phyloP scores from a whole-genome alignment of 768 basidiomycete genomes.

The Polyporus arcularius region DNA sequence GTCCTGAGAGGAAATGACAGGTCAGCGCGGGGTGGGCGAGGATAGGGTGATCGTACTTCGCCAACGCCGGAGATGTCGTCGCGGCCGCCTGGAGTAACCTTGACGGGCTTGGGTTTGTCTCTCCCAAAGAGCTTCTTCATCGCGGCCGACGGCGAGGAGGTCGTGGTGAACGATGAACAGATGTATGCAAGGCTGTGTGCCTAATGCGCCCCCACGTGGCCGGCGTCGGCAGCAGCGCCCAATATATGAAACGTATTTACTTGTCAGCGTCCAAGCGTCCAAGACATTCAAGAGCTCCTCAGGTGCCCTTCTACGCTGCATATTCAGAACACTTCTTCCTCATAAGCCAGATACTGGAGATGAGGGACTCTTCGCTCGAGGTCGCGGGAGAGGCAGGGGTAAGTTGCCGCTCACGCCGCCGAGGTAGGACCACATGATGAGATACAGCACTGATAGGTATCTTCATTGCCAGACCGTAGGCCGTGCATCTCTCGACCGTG shows the following conservation, averaged over 20 bases:
- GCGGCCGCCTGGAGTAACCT: conserved; percentile 28
- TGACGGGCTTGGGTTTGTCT: conserved; percentile 46
- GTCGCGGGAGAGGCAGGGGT: too few relatives aligned
- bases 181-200: conserved; percentile 19
- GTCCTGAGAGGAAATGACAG: conserved; percentile 15
- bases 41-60: conserved; percentile 24
- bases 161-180: conserved; percentile 18
- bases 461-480: too few relatives aligned
- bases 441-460: too few relatives aligned
- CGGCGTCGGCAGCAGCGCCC: conserved; percentile 16
- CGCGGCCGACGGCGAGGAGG: conserved; percentile 11
- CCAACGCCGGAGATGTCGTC: conserved; percentile 32
- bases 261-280: too few relatives aligned
- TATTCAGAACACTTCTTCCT: too few relatives aligned
- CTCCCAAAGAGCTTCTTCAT: conserved; percentile 67
- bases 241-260: neutral
- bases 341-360: too few relatives aligned
- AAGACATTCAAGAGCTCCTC: too few relatives aligned
- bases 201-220: conserved; percentile 22
- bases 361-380: too few relatives aligned
- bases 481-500: too few relatives aligned
- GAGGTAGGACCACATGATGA: too few relatives aligned
- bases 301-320: too few relatives aligned
- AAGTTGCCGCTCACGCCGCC: too few relatives aligned
- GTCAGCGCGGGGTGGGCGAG: conserved; percentile 1